Conservation (phyloP, 805 yeast genomes). For the Sugiyamaella americana region DNA sequence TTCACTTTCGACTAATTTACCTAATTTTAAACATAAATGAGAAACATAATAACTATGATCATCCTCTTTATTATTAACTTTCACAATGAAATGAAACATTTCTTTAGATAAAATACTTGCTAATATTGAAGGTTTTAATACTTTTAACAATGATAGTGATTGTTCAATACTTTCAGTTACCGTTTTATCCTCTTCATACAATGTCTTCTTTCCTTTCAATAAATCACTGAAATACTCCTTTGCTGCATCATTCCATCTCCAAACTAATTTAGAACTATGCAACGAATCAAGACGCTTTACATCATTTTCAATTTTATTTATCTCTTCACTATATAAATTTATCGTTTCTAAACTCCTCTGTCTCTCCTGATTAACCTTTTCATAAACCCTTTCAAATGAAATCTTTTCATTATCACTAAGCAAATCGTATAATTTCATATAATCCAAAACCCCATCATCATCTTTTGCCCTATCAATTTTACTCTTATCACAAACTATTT, state of each 20-base stretch:
- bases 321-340: background rate
- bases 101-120: slow-evolving; percentile 59
- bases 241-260: slow-evolving; percentile 45
- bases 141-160: background rate
- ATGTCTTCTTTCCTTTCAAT: background rate
- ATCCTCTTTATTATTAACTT: slow-evolving; percentile 51
- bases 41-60: slow-evolving; percentile 16
- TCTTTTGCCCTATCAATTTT: background rate
- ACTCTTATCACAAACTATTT: background rate
- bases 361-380: slow-evolving; percentile 64
- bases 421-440: slow-evolving; percentile 10
- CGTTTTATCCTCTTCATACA: background rate
- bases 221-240: background rate
- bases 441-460: slow-evolving; percentile 7
- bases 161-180: background rate
- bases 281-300: background rate
- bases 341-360: slow-evolving; percentile 59
- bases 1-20: background rate
- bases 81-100: slow-evolving; percentile 59
- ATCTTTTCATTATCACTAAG: slow-evolving; percentile 5
- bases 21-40: background rate
- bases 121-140: background rate
- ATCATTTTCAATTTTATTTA: background rate
- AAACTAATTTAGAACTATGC: slow-evolving; percentile 45
- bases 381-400: slow-evolving; percentile 59